phyloP scores from a whole-genome alignment of 805 yeast genomes.

The Wickerhamiella kazuoi region DNA sequence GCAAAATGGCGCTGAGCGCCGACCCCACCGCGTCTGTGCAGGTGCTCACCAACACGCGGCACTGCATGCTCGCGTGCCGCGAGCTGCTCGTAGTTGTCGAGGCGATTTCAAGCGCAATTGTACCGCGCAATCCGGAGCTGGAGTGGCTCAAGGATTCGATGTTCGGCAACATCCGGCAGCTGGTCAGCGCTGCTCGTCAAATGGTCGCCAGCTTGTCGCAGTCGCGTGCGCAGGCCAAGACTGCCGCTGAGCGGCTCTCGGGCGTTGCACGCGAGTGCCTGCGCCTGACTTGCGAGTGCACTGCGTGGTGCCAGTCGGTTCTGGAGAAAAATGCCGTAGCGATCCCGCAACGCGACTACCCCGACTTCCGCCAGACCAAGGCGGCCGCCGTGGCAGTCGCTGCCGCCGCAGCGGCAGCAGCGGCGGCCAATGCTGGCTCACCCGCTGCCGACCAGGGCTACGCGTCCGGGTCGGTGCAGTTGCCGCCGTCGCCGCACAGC shows the following conservation, averaged over 20 bases:
- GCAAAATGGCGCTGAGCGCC: slow-evolving; percentile 13
- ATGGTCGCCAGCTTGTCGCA: slow-evolving; percentile 18
- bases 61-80: slow-evolving; percentile 24
- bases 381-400: not conserved
- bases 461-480: not conserved
- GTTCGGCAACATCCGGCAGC: slow-evolving; percentile 18
- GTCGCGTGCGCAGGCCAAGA: slow-evolving; percentile 8
- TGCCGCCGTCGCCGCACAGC: not conserved
- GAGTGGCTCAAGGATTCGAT: slow-evolving; percentile 20
- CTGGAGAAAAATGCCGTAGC: not conserved
- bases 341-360: not conserved
- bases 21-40: slow-evolving; percentile 19
- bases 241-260: slow-evolving; percentile 15
- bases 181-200: slow-evolving; percentile 23
- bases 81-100: slow-evolving; percentile 24
- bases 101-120: slow-evolving; percentile 14
- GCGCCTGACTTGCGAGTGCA: slow-evolving; percentile 20
- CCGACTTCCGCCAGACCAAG: not conserved
- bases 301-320: slow-evolving; percentile 12
- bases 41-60: slow-evolving; percentile 22
- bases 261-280: slow-evolving; percentile 19
- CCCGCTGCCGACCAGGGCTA: not conserved
- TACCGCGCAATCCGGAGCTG: slow-evolving; percentile 17
- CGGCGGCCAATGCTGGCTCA: not conserved
- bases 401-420: not conserved